phyloP scores from a whole-genome alignment of 176 grass and related monocot species.

The Rhynchospora breviuscula region DNA sequence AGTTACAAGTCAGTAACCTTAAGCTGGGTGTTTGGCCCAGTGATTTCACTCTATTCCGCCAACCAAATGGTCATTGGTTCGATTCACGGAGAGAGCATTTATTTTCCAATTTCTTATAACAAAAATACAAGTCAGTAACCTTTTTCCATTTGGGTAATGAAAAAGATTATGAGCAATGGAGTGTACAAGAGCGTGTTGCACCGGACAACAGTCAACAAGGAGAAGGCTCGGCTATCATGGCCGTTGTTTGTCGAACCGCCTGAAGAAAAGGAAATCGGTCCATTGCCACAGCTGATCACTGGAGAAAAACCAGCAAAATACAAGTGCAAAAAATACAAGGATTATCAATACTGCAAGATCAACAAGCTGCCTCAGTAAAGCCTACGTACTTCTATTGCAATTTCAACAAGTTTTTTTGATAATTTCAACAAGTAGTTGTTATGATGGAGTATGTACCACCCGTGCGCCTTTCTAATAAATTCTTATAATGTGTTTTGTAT shows the following conservation, averaged over 20 bases:
- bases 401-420: too few species aligned
- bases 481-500: too few species aligned
- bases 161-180: neutral
- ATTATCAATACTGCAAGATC: slow-evolving; percentile 17
- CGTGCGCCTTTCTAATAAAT: neutral
- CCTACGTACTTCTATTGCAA: neutral
- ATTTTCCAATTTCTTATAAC: too few species aligned
- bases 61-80: too few species aligned
- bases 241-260: slow-evolving; percentile 8
- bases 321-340: neutral
- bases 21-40: too few species aligned
- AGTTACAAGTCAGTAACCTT: too few species aligned
- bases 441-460: neutral
- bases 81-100: too few species aligned
- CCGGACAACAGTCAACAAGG: slow-evolving; percentile 15
- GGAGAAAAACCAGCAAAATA: neutral
- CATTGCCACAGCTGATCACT: neutral
- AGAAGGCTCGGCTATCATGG: slow-evolving; percentile 14
- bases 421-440: neutral
- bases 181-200: slow-evolving; percentile 20
- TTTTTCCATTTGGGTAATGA: too few species aligned
- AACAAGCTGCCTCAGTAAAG: neutral
- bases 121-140: too few species aligned
- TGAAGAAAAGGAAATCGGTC: slow-evolving; percentile 9
- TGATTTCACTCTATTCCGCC: too few species aligned